Percentiles rank a stretch among this genome's conserved stretches.
Evolutionary conservation across 805 yeast genomes (phyloP).

Genomic region (Ogataea nonfermentans): DNA sequence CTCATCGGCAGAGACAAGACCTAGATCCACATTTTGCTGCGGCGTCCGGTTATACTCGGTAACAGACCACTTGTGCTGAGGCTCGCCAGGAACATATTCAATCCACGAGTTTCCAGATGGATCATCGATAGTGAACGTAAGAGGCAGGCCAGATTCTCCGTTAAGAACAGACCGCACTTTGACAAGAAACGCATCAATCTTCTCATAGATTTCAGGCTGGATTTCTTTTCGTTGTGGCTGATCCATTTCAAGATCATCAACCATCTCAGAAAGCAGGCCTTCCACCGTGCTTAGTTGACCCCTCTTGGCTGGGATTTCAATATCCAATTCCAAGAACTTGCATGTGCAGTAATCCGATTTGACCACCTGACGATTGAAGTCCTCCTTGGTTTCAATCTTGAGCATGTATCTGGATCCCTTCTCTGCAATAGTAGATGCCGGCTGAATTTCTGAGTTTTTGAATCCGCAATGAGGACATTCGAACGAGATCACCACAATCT

Average conservation of each 20-base stretch:
- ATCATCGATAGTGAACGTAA: conserved; percentile 80
- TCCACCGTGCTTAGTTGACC: conserved; percentile 93
- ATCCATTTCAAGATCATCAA: conserved; percentile 73
- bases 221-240: conserved; percentile 74
- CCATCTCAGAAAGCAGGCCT: conserved; percentile 82
- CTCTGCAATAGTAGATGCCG: conserved; percentile 90
- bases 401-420: conserved; percentile 77
- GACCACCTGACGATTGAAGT: conserved; percentile 86
- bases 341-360: conserved; percentile 85
- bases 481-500: conserved; percentile 90
- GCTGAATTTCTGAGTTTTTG: conserved; percentile 88
- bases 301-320: conserved; percentile 92
- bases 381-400: conserved; percentile 64
- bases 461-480: conserved; percentile 94
- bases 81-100: conserved; percentile 81
- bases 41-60: conserved; percentile 79
- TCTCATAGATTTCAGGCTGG: conserved; percentile 72
- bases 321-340: conserved; percentile 77
- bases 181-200: conserved; percentile 67
- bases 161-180: conserved; percentile 58
- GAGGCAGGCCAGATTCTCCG: conserved; percentile 72
- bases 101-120: conserved; percentile 98
- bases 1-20: conserved; percentile 70
- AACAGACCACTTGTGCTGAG: conserved; percentile 87
- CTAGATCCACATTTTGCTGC: conserved; percentile 83